phyloP scores from a whole-genome alignment of 1,139 yeast species.

The Blastobotrys buckinghamii region DNA sequence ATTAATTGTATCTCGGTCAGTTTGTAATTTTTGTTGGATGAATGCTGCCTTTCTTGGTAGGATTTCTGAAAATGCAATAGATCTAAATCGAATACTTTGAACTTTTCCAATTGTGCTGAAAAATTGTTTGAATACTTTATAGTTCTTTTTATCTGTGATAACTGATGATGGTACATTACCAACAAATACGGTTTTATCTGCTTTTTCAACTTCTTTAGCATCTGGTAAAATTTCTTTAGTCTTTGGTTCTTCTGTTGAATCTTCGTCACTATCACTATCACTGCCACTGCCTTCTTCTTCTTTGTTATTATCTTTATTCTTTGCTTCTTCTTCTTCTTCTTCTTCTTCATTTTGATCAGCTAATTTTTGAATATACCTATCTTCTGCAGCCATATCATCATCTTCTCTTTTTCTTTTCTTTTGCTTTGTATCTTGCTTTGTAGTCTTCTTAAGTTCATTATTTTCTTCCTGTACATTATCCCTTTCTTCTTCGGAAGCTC shows the following conservation, averaged over 20 bases:
- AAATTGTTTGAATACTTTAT: conserved; percentile 58
- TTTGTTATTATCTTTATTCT: conserved; percentile 21
- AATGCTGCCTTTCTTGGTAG: conserved; percentile 91
- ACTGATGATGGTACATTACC: conserved; percentile 74
- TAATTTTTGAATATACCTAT: conserved; percentile 19
- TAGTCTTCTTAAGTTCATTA: not conserved
- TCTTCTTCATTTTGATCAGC: conserved; percentile 20
- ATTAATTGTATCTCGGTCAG: conserved; percentile 72
- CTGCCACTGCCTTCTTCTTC: conserved; percentile 10
- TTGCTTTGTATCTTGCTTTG: conserved; percentile 20
- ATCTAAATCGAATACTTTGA: conserved; percentile 79
- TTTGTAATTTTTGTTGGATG: conserved; percentile 72
- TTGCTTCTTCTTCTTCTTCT: conserved; percentile 25
- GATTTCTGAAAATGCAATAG: conserved; percentile 83
- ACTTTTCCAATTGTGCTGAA: conserved; percentile 56
- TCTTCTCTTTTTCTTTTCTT: conserved; percentile 24
- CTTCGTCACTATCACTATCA: conserved; percentile 26
- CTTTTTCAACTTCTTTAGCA: conserved; percentile 61
- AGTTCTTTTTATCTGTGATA: conserved; percentile 55
- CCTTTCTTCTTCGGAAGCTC: conserved; percentile 19
- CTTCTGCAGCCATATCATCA: conserved; percentile 25
- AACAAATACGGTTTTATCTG: conserved; percentile 81
- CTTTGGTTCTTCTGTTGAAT: not conserved
- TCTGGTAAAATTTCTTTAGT: conserved; percentile 12
- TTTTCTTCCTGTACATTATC: not conserved